Evolutionary conservation across 805 yeast species (phyloP), one percentile per base, ranked within the genome.

Genomic region (Wickerhamiella slavikovae): DNA sequence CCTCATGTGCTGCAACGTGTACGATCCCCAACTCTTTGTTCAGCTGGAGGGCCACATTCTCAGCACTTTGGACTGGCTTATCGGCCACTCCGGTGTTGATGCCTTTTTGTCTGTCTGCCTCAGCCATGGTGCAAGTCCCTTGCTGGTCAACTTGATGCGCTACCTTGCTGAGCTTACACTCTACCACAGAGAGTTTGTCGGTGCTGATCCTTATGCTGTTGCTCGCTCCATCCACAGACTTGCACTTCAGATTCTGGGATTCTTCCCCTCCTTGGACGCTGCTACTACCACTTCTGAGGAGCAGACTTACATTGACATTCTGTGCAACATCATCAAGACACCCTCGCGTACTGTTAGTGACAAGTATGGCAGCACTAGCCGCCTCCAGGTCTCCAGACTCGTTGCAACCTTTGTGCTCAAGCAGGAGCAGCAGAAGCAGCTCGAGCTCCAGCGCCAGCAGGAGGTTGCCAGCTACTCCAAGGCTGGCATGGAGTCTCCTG

Each of bases 21-120:
- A 70, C 45, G 67, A 66, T 40, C 70, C 63, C 43, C 62, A 60
- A 15, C 57, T 66, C 63, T 67, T 65, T 39, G 57, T 62, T 29
- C 79, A 71, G 54, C 73, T 73, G 80, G 83, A 74, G 52, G 58
- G 66, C 44, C 82, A 74, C 45, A 68, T 71, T 36, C 57, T 70
- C 45, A 62, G 64, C 39, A 75, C 73, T 9, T 61, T 78, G 42
- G 71, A 64, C 40, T 76, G 76, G 91, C 58, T 59, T 19, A 56
- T 77, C 32, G 62, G 62, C 30, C 79, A 68, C 44, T 74, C 82
- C 16, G 57, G 59, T 36, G 47, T 60, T 22, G 59, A 57, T 36
- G 61, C 64, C 35, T 67, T 47, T 34, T 38, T 52, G 24, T 37
- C 39, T 29, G 38, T 40, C 25, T 29, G 41, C 28, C 30, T 40